These are phyloP conservation scores for Cymbomonas tetramitiformis DNA, from an alignment of 139 green algal species.

Conservation along the genomic window DNA sequence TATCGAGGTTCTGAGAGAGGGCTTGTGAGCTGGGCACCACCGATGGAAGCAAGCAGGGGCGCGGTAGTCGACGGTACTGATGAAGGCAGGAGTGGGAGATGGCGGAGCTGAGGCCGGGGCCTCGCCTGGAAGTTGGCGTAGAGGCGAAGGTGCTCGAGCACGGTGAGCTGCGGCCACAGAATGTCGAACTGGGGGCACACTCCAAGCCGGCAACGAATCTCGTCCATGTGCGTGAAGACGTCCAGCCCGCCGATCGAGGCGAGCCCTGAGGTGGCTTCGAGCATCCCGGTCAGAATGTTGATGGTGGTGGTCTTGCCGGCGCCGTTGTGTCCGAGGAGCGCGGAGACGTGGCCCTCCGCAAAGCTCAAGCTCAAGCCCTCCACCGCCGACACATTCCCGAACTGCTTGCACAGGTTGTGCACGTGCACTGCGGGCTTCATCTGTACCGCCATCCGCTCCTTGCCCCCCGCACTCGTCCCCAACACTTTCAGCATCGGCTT, in stretches of 20 bases:
- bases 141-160: slow-evolving; percentile 73
- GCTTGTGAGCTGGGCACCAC: too few species aligned
- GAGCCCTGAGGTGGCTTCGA: slow-evolving; percentile 39
- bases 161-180: slow-evolving; percentile 75
- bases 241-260: slow-evolving; percentile 20
- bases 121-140: slow-evolving; percentile 79
- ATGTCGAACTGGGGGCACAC: slow-evolving; percentile 93
- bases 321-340: slow-evolving; percentile 58
- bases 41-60: too few species aligned
- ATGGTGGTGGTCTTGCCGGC: slow-evolving; percentile 43
- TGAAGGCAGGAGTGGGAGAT: too few species aligned
- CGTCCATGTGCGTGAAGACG: slow-evolving; percentile 48
- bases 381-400: slow-evolving; percentile 35
- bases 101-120: too few species aligned
- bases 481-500: too few species aligned
- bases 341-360: slow-evolving; percentile 44
- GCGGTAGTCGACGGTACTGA: too few species aligned
- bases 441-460: neutral
- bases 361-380: slow-evolving; percentile 47
- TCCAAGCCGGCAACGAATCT: slow-evolving; percentile 28
- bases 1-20: too few species aligned
- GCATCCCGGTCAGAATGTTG: slow-evolving; percentile 38
- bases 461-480: neutral
- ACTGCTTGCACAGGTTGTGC: slow-evolving; percentile 1
- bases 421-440: neutral